These are phyloP conservation scores for Ottelia alismoides DNA, from an alignment of 106 monocot genomes.

Conservation along the genomic window DNA sequence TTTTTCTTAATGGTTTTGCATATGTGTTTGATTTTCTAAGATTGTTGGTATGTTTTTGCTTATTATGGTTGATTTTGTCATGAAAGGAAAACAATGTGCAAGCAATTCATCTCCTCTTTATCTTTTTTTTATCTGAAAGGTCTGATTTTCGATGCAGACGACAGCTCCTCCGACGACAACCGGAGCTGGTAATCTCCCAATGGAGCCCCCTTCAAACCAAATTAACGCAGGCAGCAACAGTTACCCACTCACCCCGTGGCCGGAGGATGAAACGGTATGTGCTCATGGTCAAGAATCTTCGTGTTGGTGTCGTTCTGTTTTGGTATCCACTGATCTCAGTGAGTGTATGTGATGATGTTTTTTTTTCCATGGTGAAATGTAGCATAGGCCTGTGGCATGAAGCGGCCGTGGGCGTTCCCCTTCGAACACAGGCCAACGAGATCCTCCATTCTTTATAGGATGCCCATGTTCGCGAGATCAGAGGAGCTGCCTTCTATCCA, in stretches of 20 bases:
- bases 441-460: slow-evolving; percentile 1
- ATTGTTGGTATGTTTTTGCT: no score
- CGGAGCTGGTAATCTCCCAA: slow-evolving; percentile 27
- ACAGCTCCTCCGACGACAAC: no score
- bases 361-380: slow-evolving; percentile 4
- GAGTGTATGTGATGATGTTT: neutral
- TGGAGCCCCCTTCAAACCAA: slow-evolving; percentile 99
- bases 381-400: slow-evolving; percentile 25
- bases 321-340: no score
- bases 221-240: slow-evolving; percentile 20
- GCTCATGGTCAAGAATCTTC: no score
- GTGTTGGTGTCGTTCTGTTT: no score
- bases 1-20: no score
- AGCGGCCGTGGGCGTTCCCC: slow-evolving; percentile 21
- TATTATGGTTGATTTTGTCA: no score
- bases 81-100: no score
- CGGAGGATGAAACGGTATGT: slow-evolving; percentile 32
- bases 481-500: neutral
- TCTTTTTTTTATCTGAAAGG: no score
- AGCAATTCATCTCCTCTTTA: no score
- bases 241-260: slow-evolving; percentile 9
- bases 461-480: neutral
- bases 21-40: no score
- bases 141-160: no score
- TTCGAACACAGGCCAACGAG: neutral